Base-by-base conservation (phyloP, 441 rosid species). In the Rhodomyrtus psidioides region DNA sequence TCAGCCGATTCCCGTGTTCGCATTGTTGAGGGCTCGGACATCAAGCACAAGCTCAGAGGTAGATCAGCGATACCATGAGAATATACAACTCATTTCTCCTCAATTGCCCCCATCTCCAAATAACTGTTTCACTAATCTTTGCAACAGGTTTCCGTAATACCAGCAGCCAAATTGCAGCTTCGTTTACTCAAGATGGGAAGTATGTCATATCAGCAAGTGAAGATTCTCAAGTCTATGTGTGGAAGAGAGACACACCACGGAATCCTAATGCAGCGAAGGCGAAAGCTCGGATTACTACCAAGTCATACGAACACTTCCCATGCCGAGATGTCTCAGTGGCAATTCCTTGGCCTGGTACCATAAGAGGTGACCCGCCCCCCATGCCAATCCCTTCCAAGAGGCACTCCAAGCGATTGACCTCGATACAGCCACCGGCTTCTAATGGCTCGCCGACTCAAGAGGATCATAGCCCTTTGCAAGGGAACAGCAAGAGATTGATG, bases 1-100 rank as follows among this genome's bases (percentile, higher is more conserved):
- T 94, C 98, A 0, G 99, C 99, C 83, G 99, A 96, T 93, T 97
- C 98, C 17, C 91, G 95, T 55, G 89, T 96, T 42, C 93, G 98
- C 59, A 91, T 95, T 57, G 27, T 96, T 91, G 98, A 94, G 56
- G 96, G 97, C 82, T 81, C 93, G 16, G 95, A 94, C 44, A 88
- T 94, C 54, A 88, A 92, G 85, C 95, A 91, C 65, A 96, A 95
- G 89, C 95, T 93, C 86, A 91, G 88, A 94, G 99, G 99, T 96
- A 88, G 81, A 58, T 57, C 24, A 85, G 44, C 59, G 23, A 85
- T 30, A 24, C 34, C 21, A 55, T 27, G 60, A 55, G 70, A 82
- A 81, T 70, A 16, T 21, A 39, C 34, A 8, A 39, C 21, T 21
- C 79, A 55, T 39, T 74, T 70, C 24, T 12, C 23, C 34, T 74